Evolutionary conservation across 495 filamentous ascomycete species (phyloP).

Genomic region (Penicillium waksmanii): DNA sequence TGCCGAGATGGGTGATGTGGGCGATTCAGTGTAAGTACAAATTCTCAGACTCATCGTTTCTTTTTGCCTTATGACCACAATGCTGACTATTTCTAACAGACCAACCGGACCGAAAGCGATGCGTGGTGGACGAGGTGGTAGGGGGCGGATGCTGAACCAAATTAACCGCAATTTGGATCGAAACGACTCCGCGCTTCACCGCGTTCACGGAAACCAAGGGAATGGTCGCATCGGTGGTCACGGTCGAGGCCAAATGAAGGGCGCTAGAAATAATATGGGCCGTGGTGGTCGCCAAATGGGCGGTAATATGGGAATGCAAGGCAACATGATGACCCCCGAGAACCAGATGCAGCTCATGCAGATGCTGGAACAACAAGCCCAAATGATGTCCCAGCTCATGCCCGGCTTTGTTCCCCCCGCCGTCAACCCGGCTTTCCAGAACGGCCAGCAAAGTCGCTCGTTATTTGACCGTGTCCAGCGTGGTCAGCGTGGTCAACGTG

Average conservation of each 20-base stretch:
- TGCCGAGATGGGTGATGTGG: slow-evolving; percentile 71
- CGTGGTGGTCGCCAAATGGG: slow-evolving; percentile 55
- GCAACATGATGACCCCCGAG: slow-evolving; percentile 62
- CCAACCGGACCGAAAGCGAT: slow-evolving; percentile 96
- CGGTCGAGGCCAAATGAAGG: slow-evolving; percentile 71
- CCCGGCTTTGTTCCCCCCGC: slow-evolving; percentile 51
- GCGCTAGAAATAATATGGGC: slow-evolving; percentile 58
- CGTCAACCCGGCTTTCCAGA: slow-evolving; percentile 59
- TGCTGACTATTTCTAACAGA: slow-evolving; percentile 47
- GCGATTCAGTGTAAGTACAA: slow-evolving; percentile 71
- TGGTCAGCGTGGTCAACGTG: slow-evolving; percentile 48
- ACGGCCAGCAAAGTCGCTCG: slow-evolving; percentile 60
- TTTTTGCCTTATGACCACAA: slow-evolving; percentile 15
- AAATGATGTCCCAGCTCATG: slow-evolving; percentile 76
- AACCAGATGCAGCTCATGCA: slow-evolving; percentile 80
- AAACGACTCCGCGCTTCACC: slow-evolving; percentile 75
- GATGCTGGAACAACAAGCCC: slow-evolving; percentile 87
- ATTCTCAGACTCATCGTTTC: neutral
- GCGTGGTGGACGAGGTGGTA: slow-evolving; percentile 70
- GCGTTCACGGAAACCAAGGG: slow-evolving; percentile 72
- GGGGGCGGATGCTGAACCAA: slow-evolving; percentile 81
- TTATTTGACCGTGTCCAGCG: slow-evolving; percentile 78
- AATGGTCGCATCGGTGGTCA: slow-evolving; percentile 78
- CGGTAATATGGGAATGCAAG: slow-evolving; percentile 50
- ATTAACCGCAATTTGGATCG: slow-evolving; percentile 87